Evolutionary conservation across 116 monocot genomes (phyloP), one percentile per base, ranked within the genome.

Genomic region (Posidonia oceanica): DNA sequence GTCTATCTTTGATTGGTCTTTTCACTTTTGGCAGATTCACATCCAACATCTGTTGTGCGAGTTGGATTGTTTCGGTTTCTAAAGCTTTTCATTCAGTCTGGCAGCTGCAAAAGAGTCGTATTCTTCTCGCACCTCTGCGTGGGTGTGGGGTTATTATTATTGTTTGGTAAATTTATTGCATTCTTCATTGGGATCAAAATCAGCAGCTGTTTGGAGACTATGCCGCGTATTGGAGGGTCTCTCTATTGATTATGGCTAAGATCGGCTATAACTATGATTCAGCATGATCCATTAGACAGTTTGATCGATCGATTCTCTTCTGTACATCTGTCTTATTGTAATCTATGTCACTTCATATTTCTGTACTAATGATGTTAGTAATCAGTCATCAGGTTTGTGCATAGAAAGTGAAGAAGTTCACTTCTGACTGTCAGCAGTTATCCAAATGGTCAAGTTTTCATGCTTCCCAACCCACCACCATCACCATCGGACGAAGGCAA

Each of bases 161-260:
- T 29, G 29, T 21, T 17, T 48, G 70, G 60, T 78, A 67, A 82
- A 38, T 44, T 51, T 17, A 18, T 62, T 76, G 39, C 59, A 60
- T 54, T 71, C 54, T 20, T 59, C 68, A 16, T 60, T 59, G 65
- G 80, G 61, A 71, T 67, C 78, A 61, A 80, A 65, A 63, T 66
- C 80, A 20, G 76, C 81, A 36, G 68, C 42, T 55, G 65, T 87
- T 67, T 90, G 90, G 89, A 82, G 85, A 70, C 39, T 94, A 39
- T 76, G 94, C 62, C 84, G 87, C 69, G 69, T 84, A 23, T 61
- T 85, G 67, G 83, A 87, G 78, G 89, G 89, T 39, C 81, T 82
- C 53, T 85, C 80, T 69, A 76, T 93, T 62, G 94, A 94, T 82
- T 85, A 94, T 63, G 94, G 94, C 76, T 89, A 94, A 90, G 72